These are phyloP conservation scores for Niveomyces coronatus DNA, from an alignment of 2,329 filamentous ascomycete species.

Conservation along the genomic window DNA sequence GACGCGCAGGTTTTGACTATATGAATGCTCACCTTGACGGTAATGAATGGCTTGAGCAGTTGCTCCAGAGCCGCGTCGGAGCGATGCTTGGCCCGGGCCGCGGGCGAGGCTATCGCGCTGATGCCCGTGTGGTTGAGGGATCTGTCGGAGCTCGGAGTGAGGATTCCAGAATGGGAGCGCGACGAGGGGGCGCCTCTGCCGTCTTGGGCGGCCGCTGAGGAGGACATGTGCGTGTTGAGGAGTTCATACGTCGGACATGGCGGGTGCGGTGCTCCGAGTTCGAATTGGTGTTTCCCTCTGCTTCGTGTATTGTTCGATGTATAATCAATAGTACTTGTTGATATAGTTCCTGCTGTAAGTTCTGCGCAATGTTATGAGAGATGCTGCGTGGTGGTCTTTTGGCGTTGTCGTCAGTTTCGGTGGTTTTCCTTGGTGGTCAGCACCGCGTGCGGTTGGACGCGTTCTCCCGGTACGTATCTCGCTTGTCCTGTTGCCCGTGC, in stretches of 20 bases:
- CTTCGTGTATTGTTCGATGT: neutral
- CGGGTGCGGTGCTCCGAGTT: neutral
- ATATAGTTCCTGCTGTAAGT: no score
- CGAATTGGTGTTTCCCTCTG: neutral
- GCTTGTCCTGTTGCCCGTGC: no score
- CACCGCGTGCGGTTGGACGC: no score
- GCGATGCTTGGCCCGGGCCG: slow-evolving; percentile 25
- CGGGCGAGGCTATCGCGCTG: slow-evolving; percentile 20
- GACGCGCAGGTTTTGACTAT: no score
- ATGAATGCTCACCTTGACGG: slow-evolving; percentile 36
- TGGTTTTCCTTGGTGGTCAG: no score
- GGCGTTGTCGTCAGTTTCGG: no score
- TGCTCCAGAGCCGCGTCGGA: slow-evolving; percentile 36
- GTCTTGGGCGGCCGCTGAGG: slow-evolving; percentile 21
- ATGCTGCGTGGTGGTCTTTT: slow-evolving; percentile 2
- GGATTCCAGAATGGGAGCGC: slow-evolving; percentile 33
- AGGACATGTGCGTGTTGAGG: slow-evolving; percentile 19
- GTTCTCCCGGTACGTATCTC: no score
- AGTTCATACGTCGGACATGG: slow-evolving; percentile 5
- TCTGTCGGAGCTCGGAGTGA: slow-evolving; percentile 30
- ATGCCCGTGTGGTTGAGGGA: slow-evolving; percentile 23
- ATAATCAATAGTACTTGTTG: neutral
- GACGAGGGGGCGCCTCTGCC: slow-evolving; percentile 41
- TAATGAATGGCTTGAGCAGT: slow-evolving; percentile 40
- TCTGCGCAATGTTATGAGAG: no score